Percentiles rank a stretch among this genome's conserved stretches.
Evolutionary conservation across 2,329 filamentous ascomycete genomes (phyloP).

Genomic region (Ophioceras dolichostomum): DNA sequence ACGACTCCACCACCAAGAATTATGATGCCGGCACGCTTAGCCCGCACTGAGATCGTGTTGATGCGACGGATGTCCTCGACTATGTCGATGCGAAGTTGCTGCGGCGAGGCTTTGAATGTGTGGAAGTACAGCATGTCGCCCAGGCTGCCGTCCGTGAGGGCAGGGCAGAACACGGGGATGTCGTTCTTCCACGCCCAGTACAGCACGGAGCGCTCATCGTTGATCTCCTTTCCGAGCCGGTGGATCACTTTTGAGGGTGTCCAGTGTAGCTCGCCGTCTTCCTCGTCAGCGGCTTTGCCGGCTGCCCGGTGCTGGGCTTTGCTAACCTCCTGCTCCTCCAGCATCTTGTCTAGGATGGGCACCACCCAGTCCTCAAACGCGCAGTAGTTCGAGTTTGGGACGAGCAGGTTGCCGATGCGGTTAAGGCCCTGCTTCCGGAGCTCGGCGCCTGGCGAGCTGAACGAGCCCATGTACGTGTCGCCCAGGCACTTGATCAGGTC

Average conservation of each 20-base stretch:
- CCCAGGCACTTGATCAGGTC: conserved; percentile 98
- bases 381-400: conserved; percentile 96
- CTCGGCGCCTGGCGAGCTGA: conserved; percentile 62
- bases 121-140: conserved; percentile 99
- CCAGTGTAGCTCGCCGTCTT: conserved; percentile 67
- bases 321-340: conserved; percentile 81
- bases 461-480: conserved; percentile 84
- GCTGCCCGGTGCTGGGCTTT: too few relatives aligned
- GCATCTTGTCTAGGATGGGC: conserved; percentile 87
- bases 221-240: conserved; percentile 84
- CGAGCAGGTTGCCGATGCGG: conserved; percentile 88
- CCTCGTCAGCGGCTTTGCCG: conserved; percentile 38
- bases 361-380: conserved; percentile 96
- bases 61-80: conserved; percentile 88
- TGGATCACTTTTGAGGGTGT: conserved; percentile 88
- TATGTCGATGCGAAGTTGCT: conserved; percentile 75
- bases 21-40: conserved; percentile 86
- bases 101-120: conserved; percentile 79
- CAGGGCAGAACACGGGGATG: conserved; percentile 94
- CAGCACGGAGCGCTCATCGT: conserved; percentile 81
- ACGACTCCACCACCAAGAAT: conserved; percentile 89
- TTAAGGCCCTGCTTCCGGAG: conserved; percentile 82
- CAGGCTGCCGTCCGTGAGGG: conserved; percentile 85
- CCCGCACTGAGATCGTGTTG: conserved; percentile 82
- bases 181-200: conserved; percentile 98